Evolutionary conservation across 1,139 yeast species (phyloP), one percentile per base, ranked within the genome.

Genomic region (Magnusiomyces suaveolens): DNA sequence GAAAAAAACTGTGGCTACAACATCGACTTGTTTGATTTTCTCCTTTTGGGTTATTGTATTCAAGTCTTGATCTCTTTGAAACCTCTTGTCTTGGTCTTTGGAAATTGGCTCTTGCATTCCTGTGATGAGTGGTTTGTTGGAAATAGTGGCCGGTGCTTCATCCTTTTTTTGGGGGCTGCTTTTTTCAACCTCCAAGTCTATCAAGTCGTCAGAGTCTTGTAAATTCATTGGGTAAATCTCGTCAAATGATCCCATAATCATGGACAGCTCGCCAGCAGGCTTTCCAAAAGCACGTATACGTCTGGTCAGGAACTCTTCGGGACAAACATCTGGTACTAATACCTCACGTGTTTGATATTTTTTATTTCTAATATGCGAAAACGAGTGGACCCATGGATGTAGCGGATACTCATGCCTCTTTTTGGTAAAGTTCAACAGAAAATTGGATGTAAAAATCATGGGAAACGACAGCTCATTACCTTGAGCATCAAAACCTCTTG

Each of bases 401-500:
- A 89, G 80, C 1, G 82, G 72, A 65, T 77, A 86, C 57, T 78
- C 75, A 63, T 84, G 80, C 61, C 84, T 78, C 1, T 78, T 64
- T 57, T 77, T 49, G 2, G 66, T 74, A 55, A 75, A 75, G 63
- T 87, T 87, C 29, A 88, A 67, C 8, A 88, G 68, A 59, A 75
- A 83, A 61, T 79, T 80, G 14, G 94, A 84, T 10, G 83, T 75
- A 23, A 85, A 69, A 2, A 87, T 71, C 95, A 88, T 87, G 63
- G 84, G 94, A 63, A 82, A 84, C 24, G 92, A 83, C 62, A 83
- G 79, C 65, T 89, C 96, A 66, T 87, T 88, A 0, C 96, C 96
- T 61, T 86, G 89, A n/a, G 85, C 80, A 68, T 76, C 70, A 66
- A 83, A 87, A 1, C 96, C 95, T 54, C 75, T 63, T 33, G 66